Evolutionary conservation across 2,329 filamentous ascomycete species (phyloP), one percentile per base, ranked within the genome.

Genomic region (Sporothrix pallida): DNA sequence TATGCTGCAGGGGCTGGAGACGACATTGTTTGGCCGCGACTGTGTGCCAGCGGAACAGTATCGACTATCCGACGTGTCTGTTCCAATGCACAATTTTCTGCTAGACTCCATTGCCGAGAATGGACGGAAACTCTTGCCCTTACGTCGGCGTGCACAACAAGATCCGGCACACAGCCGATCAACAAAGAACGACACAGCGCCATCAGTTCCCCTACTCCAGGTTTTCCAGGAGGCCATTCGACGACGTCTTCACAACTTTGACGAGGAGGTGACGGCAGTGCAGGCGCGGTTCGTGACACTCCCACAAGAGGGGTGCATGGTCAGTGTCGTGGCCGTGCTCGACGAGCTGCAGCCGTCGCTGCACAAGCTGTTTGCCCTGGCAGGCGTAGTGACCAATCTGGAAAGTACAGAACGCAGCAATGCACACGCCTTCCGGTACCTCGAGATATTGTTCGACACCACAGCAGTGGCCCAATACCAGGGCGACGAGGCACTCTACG

Each of bases 1-100:
- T 78, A 97, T 98, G 93, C 86, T 98, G 0, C 88, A 90, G 72
- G 95, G 95, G 0, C 83, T 96, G 3, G 87, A 90, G 6, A 95
- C 92, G 2, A 91, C 90, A 1, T 79, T 97, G 0, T 97, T 95
- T 78, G 83, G 83, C 73, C 26, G 77, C 3, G 78, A 84, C 68
- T 84, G 82, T 15, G 76, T 80, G 7, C 83, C 84, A 0, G 79
- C 82, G 1, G 78, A 82, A 3, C 78, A 77, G 0, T 88, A 85
- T 72, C 85, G 88, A 73, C 82, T 89, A 37, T 78, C 81, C 0
- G 83, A 86, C 73, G 80, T 88, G 12, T 85, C 85, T 0, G 84
- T 83, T 83, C 84, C 87, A 26, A 84, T 86, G 0, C 85, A 87
- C 78, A 83, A 81, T 71, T 85, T 85, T 1, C 77, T 89, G 10